These are phyloP conservation scores for Beta lomatogona DNA, from an alignment of 179 eudicot genomes.

Conservation along the genomic window DNA sequence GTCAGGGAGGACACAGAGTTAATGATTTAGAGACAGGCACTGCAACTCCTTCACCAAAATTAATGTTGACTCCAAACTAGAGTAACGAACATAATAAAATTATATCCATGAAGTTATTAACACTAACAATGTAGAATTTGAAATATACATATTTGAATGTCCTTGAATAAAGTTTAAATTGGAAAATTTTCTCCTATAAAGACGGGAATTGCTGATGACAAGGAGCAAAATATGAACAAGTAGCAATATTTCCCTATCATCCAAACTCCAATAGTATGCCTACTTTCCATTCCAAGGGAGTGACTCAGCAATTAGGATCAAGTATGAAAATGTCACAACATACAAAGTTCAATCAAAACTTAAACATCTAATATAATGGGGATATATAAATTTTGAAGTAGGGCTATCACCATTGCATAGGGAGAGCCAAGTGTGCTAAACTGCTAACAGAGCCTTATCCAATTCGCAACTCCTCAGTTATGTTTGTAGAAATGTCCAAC, in stretches of 20 bases:
- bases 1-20: not conserved
- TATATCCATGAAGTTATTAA: not conserved
- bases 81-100: not conserved
- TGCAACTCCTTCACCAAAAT: not conserved
- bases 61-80: not conserved
- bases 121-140: not conserved
- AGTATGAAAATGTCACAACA: not conserved
- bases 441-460: not conserved
- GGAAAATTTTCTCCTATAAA: not conserved
- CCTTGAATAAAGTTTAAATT: not conserved
- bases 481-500: not conserved
- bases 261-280: not conserved
- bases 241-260: not conserved
- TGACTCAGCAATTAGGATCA: not conserved
- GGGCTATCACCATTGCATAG: too few relatives aligned
- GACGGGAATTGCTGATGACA: not conserved
- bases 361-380: not conserved
- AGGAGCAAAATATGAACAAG: not conserved
- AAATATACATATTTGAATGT: not conserved
- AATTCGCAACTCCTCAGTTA: not conserved
- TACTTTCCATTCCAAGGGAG: not conserved
- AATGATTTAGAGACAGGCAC: not conserved
- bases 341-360: not conserved
- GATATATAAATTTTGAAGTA: not conserved
- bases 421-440: not conserved